phyloP scores from a whole-genome alignment of 2,329 filamentous ascomycete species.

The Aspergillus hiratsukae region DNA sequence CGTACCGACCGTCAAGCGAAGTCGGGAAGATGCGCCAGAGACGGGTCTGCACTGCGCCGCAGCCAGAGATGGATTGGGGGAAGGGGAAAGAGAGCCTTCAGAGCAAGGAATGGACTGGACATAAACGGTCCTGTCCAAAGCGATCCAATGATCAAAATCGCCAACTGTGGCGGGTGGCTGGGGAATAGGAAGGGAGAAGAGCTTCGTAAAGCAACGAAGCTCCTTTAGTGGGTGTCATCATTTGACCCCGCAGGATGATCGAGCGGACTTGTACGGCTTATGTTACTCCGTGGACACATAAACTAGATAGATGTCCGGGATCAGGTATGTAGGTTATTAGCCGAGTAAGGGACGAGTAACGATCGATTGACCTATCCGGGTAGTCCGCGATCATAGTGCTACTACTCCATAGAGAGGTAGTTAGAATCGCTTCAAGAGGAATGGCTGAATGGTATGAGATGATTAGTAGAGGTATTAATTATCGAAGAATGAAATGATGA shows the following conservation, averaged over 20 bases:
- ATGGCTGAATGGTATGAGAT: too few relatives aligned
- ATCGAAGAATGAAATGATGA: not conserved
- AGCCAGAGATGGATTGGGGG: not conserved
- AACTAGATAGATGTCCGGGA: not conserved
- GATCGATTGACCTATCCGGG: not conserved
- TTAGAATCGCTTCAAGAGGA: not conserved
- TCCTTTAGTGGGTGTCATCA: not conserved
- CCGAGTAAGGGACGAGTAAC: not conserved
- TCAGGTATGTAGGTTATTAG: not conserved
- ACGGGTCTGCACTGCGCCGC: not conserved
- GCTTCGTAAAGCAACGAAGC: not conserved
- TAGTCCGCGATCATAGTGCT: not conserved
- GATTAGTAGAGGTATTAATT: too few relatives aligned
- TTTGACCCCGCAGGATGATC: not conserved
- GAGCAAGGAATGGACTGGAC: not conserved
- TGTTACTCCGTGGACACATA: not conserved
- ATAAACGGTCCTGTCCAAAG: not conserved
- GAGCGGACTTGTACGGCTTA: not conserved
- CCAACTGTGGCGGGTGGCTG: not conserved
- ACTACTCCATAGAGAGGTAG: not conserved
- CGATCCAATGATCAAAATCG: not conserved
- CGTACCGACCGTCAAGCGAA: not conserved
- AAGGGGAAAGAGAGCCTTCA: not conserved
- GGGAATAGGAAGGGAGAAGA: not conserved
- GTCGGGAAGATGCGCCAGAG: not conserved